A percentile compares a stretch with the other conserved stretches of the same genome.
These are phyloP conservation scores for Malassezia caprae DNA, from an alignment of 1,284 basidiomycete species.

Conservation along the genomic window DNA sequence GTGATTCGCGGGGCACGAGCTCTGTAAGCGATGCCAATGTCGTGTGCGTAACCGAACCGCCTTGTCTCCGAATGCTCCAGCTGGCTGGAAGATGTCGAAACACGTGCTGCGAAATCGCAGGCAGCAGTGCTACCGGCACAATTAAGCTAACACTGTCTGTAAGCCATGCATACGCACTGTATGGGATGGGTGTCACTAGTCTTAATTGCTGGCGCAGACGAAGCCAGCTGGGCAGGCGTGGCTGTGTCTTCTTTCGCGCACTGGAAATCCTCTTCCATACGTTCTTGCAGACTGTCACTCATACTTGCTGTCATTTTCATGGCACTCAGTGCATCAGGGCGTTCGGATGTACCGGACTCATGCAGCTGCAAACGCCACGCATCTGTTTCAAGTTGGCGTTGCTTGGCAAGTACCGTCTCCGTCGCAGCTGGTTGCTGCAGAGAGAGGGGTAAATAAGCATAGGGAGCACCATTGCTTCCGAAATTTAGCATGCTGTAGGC, in stretches of 20 bases:
- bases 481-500: constrained; percentile 39
- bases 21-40: background rate
- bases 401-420: constrained; percentile 23
- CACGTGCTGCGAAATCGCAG: constrained; percentile 22
- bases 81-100: constrained; percentile 12
- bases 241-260: background rate
- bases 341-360: background rate
- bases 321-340: constrained; percentile 3
- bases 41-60: background rate
- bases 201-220: constrained; percentile 19
- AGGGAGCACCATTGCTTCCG: constrained; percentile 33
- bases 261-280: constrained; percentile 20
- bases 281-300: constrained; percentile 25
- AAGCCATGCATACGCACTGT: constrained; percentile 12
- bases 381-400: constrained; percentile 25
- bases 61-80: background rate
- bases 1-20: constrained; percentile 3
- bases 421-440: constrained; percentile 34
- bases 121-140: constrained; percentile 25
- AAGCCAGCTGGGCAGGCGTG: background rate
- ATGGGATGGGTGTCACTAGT: constrained; percentile 45
- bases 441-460: constrained; percentile 40
- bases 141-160: constrained; percentile 27
- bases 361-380: constrained; percentile 20
- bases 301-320: constrained; percentile 22